Percentiles rank a stretch among this genome's conserved stretches.
Evolutionary conservation across 805 yeast genomes (phyloP).

Genomic region (Zygoascus tannicola): DNA sequence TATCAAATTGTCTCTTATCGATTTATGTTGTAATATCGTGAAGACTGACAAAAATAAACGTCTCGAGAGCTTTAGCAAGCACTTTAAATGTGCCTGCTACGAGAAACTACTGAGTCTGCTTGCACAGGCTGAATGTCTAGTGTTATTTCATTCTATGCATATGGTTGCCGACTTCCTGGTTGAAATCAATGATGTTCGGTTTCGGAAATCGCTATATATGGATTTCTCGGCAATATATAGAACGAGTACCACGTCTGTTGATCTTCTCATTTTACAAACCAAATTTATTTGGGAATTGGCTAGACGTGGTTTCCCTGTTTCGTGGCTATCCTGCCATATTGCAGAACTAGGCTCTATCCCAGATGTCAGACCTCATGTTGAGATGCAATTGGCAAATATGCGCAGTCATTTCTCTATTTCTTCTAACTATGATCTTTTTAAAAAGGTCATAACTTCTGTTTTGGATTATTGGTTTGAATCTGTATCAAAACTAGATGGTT

Average conservation of each 20-base stretch:
- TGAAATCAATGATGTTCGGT: not conserved
- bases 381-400: not conserved
- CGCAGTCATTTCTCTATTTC: not conserved
- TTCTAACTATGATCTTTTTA: not conserved
- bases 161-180: slow-evolving; percentile 1
- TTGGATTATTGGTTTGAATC: slow-evolving; percentile 1
- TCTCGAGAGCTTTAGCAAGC: not conserved
- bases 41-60: not conserved
- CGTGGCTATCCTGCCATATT: not conserved
- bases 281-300: not conserved
- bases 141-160: not conserved
- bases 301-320: not conserved
- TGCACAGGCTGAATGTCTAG: not conserved
- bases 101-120: not conserved
- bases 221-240: not conserved
- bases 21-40: not conserved
- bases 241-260: not conserved
- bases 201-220: not conserved
- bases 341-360: not conserved
- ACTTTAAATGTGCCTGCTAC: not conserved
- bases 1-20: not conserved
- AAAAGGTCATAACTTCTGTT: not conserved
- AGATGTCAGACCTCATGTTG: not conserved
- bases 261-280: not conserved
- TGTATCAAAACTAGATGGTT: not conserved